phyloP scores from a whole-genome alignment of 495 filamentous ascomycete species.

The Xeromyces bisporus region DNA sequence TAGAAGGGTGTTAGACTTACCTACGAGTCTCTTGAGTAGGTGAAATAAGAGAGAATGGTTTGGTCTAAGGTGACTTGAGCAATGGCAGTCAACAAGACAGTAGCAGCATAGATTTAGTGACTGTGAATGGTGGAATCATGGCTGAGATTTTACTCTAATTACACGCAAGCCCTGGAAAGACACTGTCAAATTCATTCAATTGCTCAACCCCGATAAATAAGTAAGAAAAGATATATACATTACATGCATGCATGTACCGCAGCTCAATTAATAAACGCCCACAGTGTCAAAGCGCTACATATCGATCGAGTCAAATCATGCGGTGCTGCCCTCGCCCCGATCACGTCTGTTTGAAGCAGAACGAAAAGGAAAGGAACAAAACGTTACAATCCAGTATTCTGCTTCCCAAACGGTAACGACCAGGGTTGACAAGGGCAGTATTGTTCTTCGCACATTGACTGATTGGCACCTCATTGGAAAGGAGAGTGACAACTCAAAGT shows the following conservation, averaged over 20 bases:
- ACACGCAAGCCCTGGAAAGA: too few species aligned
- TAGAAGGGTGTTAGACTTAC: too few species aligned
- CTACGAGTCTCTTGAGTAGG: too few species aligned
- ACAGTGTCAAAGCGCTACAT: conserved; percentile 7
- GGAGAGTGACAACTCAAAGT: conserved; percentile 83
- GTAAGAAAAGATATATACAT: not conserved
- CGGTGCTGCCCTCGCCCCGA: conserved; percentile 24
- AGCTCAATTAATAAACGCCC: conserved; percentile 19
- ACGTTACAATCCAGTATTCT: conserved; percentile 14
- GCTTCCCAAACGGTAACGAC: conserved; percentile 11
- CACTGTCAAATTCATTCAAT: not conserved
- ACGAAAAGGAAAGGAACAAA: conserved; percentile 22
- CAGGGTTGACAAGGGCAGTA: conserved; percentile 22
- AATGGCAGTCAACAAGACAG: too few species aligned
- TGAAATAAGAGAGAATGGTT: too few species aligned
- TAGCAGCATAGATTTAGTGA: too few species aligned
- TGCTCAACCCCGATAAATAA: not conserved
- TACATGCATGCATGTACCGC: conserved; percentile 13
- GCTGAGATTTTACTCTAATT: too few species aligned
- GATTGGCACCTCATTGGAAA: conserved; percentile 70
- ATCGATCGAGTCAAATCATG: conserved; percentile 13
- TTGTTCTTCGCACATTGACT: conserved; percentile 89
- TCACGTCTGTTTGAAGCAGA: conserved; percentile 16
- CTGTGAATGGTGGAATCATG: too few species aligned
- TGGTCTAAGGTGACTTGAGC: too few species aligned